Percentiles rank a stretch among this genome's conserved stretches.
These are phyloP conservation scores for Pyrenopolyporus hunteri DNA, from an alignment of 495 filamentous ascomycete genomes.

Conservation along the genomic window DNA sequence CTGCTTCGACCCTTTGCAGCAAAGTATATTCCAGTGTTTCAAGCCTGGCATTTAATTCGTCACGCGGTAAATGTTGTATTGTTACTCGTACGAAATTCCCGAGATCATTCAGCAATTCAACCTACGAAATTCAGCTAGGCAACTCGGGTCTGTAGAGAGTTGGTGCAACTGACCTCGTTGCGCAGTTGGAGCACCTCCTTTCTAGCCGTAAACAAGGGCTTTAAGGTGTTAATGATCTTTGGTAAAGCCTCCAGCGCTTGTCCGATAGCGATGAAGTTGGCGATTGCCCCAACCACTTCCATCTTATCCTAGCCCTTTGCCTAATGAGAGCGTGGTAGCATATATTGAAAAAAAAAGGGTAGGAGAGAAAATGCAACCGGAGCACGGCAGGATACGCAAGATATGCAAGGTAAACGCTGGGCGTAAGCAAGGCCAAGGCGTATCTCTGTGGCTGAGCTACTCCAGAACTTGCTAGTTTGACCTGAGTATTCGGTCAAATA, in stretches of 20 bases:
- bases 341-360: too few relatives aligned
- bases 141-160: not conserved
- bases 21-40: not conserved
- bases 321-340: too few relatives aligned
- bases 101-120: not conserved
- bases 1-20: not conserved
- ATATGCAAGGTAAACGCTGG: too few relatives aligned
- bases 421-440: too few relatives aligned
- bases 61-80: not conserved
- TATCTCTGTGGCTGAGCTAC: not conserved
- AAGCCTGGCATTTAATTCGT: not conserved
- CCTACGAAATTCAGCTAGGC: not conserved
- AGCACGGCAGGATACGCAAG: not conserved
- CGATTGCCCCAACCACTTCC: conserved; percentile 24
- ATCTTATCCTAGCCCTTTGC: conserved; percentile 10
- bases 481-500: too few relatives aligned
- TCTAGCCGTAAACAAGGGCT: conserved; percentile 1
- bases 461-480: not conserved
- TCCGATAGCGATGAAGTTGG: conserved; percentile 35
- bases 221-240: conserved; percentile 22
- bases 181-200: conserved; percentile 18
- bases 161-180: conserved; percentile 2
- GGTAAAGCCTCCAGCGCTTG: conserved; percentile 28
- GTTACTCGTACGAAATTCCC: not conserved
- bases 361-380: too few relatives aligned